Base-by-base conservation (phyloP, 306 rosid genomes). In the Hippophae gyantsensis region DNA sequence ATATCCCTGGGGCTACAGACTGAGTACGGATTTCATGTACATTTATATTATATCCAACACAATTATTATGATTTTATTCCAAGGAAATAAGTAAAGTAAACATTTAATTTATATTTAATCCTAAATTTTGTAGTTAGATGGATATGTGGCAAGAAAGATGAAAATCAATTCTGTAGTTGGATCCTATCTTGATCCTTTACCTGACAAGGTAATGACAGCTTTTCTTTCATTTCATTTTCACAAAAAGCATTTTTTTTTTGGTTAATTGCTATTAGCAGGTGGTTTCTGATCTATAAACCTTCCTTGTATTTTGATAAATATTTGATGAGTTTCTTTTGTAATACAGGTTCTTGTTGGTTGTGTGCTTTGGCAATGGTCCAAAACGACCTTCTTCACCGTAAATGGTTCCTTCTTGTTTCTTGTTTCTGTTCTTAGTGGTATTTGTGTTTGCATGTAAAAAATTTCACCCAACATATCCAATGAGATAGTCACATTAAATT, bases 181-280 rank as follows among this genome's bases (percentile, higher is more conserved):
- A 58, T 92, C 96, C 40, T 92, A 92, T 71, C 93, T 92, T 61
- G 98, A 87, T 76, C 98, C 98, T 53, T 87, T 92, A 51, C 95
- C 98, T 56, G 98, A 92, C 69, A 92, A 92, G 98, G 98, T 83
- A 65, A 60, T 45, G 49, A 66, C 61, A 45, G 38, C 14, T 54
- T 23, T 14, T 42, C 46, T 26, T 6, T n/a, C 11, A 8, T 12
- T 6, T 25, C 2, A 32, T 32, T 32, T 32, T 32, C 38, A 32
- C 38, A 32, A 32, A 32, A 32, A 4, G 0, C 38, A 2, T 32
- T 32, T 32, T 4, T 32, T 32, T 32, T 32, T 32, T 32, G 3
- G 3, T 32, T 59, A 27, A 14, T 47, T 9, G 43, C 40, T 44
- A 32, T 13, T 6, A 6, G 26, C 8, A 46, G 38, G 38, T 13